Evolutionary conservation across 768 basidiomycete genomes (phyloP).

Genomic region (Pholiota conissans): DNA sequence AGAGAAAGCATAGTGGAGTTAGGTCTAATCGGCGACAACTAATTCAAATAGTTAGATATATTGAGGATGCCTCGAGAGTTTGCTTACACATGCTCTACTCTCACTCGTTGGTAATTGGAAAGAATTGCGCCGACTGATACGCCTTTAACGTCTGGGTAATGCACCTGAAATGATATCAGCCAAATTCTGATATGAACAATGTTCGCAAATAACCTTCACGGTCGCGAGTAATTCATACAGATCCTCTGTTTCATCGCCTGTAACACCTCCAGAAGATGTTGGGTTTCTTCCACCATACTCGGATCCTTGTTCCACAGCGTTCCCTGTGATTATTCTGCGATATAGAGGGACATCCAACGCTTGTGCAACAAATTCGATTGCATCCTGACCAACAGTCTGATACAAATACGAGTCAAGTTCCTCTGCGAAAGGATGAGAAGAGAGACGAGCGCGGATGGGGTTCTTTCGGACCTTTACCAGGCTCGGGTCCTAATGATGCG

Average conservation of each 20-base stretch:
- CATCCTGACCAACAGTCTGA: conserved; percentile 98
- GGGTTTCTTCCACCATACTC: conserved; percentile 80
- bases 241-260: conserved; percentile 97
- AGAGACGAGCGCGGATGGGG: conserved; percentile 21
- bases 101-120: conserved; percentile 94
- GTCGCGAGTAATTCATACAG: conserved; percentile 67
- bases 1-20: conserved; percentile 84
- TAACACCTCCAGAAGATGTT: conserved; percentile 44
- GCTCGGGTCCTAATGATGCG: conserved; percentile 82
- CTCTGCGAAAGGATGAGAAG: conserved; percentile 52
- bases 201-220: conserved; percentile 64
- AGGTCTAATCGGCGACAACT: conserved; percentile 83
- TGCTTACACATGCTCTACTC: conserved; percentile 95
- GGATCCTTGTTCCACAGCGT: conserved; percentile 73
- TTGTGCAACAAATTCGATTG: conserved; percentile 80
- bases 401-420: conserved; percentile 98
- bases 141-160: conserved; percentile 80
- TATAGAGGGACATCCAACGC: conserved; percentile 88
- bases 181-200: background rate
- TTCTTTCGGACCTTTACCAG: conserved; percentile 74
- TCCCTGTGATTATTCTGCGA: conserved; percentile 77
- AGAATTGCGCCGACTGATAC: conserved; percentile 96
- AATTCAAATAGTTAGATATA: conserved; percentile 1
- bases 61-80: background rate
- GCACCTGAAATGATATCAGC: conserved; percentile 39